Evolutionary conservation across 495 filamentous ascomycete genomes (phyloP).

Genomic region (Talaromyces ruber): DNA sequence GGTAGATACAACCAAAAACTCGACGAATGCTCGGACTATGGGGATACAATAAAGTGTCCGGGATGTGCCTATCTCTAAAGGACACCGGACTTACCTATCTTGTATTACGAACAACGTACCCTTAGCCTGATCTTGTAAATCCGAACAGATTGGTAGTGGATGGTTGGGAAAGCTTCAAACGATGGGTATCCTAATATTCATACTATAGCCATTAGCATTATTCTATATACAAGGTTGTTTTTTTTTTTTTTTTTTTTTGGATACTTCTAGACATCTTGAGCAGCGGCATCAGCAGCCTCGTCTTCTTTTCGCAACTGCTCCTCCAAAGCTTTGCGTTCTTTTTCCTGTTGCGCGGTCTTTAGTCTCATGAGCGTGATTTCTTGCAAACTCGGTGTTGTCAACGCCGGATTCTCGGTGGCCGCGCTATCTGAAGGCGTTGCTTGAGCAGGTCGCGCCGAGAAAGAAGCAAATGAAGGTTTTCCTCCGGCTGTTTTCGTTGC

Average conservation of each 20-base stretch:
- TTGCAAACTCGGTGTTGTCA: slow-evolving; percentile 42
- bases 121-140: not conserved
- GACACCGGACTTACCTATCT: not conserved
- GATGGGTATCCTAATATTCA: slow-evolving; percentile 1
- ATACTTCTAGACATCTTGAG: not conserved
- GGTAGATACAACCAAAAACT: not conserved
- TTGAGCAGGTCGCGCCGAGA: slow-evolving; percentile 24
- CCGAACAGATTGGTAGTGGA: not conserved
- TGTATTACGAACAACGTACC: not conserved
- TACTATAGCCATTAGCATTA: not conserved
- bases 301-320: slow-evolving; percentile 47
- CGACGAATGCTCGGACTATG: not conserved
- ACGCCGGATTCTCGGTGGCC: slow-evolving; percentile 18
- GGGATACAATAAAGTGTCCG: not conserved
- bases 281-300: slow-evolving; percentile 37
- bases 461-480: slow-evolving; percentile 41
- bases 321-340: slow-evolving; percentile 43
- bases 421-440: slow-evolving; percentile 19
- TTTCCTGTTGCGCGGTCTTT: slow-evolving; percentile 50
- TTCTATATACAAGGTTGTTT: not conserved
- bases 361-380: slow-evolving; percentile 53
- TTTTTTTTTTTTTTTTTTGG: too few species aligned
- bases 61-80: not conserved
- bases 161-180: not conserved
- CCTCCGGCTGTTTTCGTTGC: slow-evolving; percentile 18